Evolutionary conservation across 768 basidiomycete species (phyloP).

Genomic region (Tephrocybe rancida): DNA sequence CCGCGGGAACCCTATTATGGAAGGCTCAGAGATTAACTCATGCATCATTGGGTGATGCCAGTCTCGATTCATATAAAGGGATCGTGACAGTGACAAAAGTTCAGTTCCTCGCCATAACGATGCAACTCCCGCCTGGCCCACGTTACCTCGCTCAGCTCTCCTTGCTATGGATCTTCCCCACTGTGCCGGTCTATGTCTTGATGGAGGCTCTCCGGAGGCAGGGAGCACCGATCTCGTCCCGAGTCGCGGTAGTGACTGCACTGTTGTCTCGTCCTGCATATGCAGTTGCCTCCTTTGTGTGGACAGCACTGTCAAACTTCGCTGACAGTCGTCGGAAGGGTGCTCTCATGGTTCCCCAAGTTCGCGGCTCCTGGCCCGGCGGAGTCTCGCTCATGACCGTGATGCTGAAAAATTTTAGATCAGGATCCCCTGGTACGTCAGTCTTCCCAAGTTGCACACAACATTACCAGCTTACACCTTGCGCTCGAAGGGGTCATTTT

Average conservation of each 20-base stretch:
- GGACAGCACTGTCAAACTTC: background rate
- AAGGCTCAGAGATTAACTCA: no score
- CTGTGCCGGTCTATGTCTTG: slow-evolving; percentile 1
- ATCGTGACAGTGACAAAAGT: no score
- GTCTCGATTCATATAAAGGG: no score
- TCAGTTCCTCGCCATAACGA: background rate
- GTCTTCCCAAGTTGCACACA: background rate
- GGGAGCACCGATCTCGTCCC: slow-evolving; percentile 3
- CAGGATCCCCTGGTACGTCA: slow-evolving; percentile 25
- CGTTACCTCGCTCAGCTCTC: slow-evolving; percentile 7
- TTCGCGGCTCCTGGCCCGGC: slow-evolving; percentile 35
- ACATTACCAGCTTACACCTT: background rate
- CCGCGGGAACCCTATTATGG: no score
- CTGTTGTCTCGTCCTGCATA: slow-evolving; percentile 7
- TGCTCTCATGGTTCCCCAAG: slow-evolving; percentile 33
- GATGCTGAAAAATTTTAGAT: slow-evolving; percentile 24
- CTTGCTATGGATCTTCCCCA: slow-evolving; percentile 1
- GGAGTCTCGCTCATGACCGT: slow-evolving; percentile 33
- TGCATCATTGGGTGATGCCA: no score
- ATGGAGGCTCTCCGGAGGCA: slow-evolving; percentile 3
- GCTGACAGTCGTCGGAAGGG: slow-evolving; percentile 17
- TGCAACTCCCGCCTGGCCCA: slow-evolving; percentile 12
- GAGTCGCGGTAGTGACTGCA: slow-evolving; percentile 1
- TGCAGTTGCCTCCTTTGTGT: slow-evolving; percentile 1
- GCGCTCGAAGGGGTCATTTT: slow-evolving; percentile 27